Evolutionary conservation across 352 stramenopile genomes (phyloP), one percentile per base, ranked within the genome.

Genomic region (Globisporangium lucens): DNA sequence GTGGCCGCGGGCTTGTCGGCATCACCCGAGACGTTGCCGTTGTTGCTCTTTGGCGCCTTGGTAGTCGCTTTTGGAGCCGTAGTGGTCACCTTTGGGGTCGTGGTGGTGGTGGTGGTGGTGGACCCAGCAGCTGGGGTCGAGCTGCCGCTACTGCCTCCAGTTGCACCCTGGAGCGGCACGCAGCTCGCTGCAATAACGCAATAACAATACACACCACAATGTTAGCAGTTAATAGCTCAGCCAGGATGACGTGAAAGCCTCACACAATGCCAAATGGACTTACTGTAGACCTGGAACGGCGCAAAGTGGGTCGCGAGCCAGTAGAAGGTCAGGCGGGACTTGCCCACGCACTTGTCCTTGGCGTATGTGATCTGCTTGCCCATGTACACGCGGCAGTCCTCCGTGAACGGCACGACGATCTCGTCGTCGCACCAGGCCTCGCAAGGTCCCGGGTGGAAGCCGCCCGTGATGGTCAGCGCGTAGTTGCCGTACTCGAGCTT

Each of bases 311-410:
- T 78, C 36, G 71, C 68, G n/a, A 80, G 64, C 74, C 71, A 80
- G 46, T 80, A 80, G 61, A 80, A 70, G 2, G 72, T 76, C 33
- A 80, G 52, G 17, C 72, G 68, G 1, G 36, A 76, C 56, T 80
- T 78, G 59, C 56, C 69, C 4, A 41, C 58, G 47, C 74, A 80
- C 63, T 70, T 70, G 47, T 61, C n/a, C 52, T 80, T 72, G 15
- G 49, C 61, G 65, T 77, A 79, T 22, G 73, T 63, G 68, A 77
- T 75, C 35, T 77, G 61, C 29, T 65, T 52, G 6, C 68, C 65
- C 49, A 68, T 64, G 52, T 27, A 27, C 30, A 9, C 22, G 9
- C 52, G 52, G 52, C 52, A 59, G 30, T 49, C 20, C 52, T 59
- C 52, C 12, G 5, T 13, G 30, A 59, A 59, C 43, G 43, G 43